phyloP scores from a whole-genome alignment of 768 basidiomycete genomes.

The Leccinum subtestaceum region DNA sequence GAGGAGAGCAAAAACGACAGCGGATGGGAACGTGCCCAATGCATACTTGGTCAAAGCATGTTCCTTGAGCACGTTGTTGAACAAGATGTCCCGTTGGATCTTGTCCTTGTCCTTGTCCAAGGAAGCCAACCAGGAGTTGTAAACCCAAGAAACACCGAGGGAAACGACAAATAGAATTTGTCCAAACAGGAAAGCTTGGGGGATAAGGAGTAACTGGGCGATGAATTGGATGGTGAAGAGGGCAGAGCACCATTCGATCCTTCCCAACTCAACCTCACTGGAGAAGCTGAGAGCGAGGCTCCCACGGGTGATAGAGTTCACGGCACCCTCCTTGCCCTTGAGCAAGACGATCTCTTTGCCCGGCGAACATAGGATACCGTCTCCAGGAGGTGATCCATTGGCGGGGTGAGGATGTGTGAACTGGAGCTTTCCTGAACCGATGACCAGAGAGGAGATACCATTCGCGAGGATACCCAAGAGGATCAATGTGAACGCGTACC shows the following conservation, averaged over 20 bases:
- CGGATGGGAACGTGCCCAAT: conserved; percentile 13
- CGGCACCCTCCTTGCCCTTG: conserved; percentile 4
- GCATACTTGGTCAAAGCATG: background rate
- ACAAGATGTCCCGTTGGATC: too few species aligned
- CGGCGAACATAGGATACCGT: conserved; percentile 18
- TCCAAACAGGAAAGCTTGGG: too few species aligned
- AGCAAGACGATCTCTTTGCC: conserved; percentile 3
- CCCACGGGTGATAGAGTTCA: conserved; percentile 11
- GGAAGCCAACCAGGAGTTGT: too few species aligned
- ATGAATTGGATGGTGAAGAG: too few species aligned
- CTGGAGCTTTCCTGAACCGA: conserved; percentile 19
- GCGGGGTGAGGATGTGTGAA: conserved; percentile 18
- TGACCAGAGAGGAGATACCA: conserved; percentile 18
- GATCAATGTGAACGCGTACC: conserved; percentile 26
- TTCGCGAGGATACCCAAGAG: conserved; percentile 28
- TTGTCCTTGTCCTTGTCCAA: too few species aligned
- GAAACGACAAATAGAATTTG: too few species aligned
- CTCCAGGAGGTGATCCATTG: conserved; percentile 16
- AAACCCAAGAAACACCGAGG: too few species aligned
- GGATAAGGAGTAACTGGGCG: too few species aligned
- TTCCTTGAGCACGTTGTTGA: too few species aligned
- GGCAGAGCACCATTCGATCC: too few species aligned
- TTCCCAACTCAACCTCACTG: too few species aligned
- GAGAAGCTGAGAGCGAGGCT: background rate
- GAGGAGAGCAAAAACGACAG: conserved; percentile 16